Percentiles rank a stretch among this genome's conserved stretches.
Evolutionary conservation across 768 basidiomycete genomes (phyloP).

Genomic region (Podaxis sp.): DNA sequence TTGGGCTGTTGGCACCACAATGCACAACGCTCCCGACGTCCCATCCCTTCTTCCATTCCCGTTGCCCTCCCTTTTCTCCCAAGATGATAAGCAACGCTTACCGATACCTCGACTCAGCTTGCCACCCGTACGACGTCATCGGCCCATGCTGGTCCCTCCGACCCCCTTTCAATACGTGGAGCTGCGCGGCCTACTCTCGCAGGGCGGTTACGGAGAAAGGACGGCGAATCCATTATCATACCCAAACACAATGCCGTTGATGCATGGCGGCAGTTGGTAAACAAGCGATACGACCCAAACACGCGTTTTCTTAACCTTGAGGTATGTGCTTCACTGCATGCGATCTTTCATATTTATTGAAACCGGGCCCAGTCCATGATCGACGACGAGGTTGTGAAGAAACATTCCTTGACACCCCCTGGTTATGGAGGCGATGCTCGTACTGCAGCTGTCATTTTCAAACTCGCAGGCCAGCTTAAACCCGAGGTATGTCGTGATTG

Average conservation of each 20-base stretch:
- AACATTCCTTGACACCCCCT: constrained; percentile 68
- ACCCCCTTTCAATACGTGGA: constrained; percentile 65
- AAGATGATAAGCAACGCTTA: constrained; percentile 36
- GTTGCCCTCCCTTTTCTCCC: constrained; percentile 38
- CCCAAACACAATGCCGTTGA: constrained; percentile 47
- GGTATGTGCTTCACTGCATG: constrained; percentile 45
- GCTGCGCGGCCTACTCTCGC: constrained; percentile 51
- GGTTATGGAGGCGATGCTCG: constrained; percentile 62
- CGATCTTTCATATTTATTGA: constrained; percentile 20
- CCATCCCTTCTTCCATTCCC: constrained; percentile 31
- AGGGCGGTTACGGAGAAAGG: constrained; percentile 60
- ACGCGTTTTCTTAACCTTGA: constrained; percentile 77
- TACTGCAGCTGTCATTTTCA: constrained; percentile 86
- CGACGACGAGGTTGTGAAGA: constrained; percentile 75
- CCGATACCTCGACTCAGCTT: constrained; percentile 36
- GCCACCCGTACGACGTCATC: constrained; percentile 28
- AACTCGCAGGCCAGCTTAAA: constrained; percentile 75
- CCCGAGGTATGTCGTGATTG: constrained; percentile 53
- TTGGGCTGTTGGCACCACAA: constrained; percentile 19
- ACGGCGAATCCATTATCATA: constrained; percentile 21
- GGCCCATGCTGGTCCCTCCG: constrained; percentile 42
- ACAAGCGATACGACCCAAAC: constrained; percentile 70
- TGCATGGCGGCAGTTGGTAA: constrained; percentile 75
- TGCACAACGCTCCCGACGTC: background rate
- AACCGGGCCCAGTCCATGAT: constrained; percentile 59